Evolutionary conservation across 371 early-diverging fungal genomes (phyloP).

Genomic region (Saksenaea vasiformis): DNA sequence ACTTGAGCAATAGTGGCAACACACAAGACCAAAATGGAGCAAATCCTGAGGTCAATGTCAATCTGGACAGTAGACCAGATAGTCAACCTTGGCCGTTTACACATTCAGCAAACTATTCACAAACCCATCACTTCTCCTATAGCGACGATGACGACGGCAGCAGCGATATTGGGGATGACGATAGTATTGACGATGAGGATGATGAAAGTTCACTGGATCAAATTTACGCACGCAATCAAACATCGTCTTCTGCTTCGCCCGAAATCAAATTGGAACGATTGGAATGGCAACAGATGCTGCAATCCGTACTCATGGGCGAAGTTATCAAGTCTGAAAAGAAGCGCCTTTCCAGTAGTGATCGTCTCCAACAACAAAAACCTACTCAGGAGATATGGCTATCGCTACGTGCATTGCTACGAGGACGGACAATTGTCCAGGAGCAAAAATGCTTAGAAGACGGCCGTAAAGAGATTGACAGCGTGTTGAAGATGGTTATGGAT

Average conservation of each 20-base stretch:
- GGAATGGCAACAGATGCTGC: conserved; percentile 87
- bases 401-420: conserved; percentile 66
- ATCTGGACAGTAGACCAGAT: not conserved
- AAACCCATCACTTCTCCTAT: conserved; percentile 12
- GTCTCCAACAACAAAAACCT: conserved; percentile 52
- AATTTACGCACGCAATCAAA: conserved; percentile 38
- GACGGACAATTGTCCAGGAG: conserved; percentile 66
- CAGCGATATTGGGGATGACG: conserved; percentile 29
- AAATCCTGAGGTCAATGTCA: not conserved
- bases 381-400: conserved; percentile 79
- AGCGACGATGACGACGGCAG: conserved; percentile 38
- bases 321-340: conserved; percentile 84
- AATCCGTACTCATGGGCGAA: conserved; percentile 83
- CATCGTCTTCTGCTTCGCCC: conserved; percentile 36
- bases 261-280: conserved; percentile 70
- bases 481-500: conserved; percentile 65
- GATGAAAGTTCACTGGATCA: conserved; percentile 36
- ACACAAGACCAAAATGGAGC: not conserved
- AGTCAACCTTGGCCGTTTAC: conserved; percentile 2
- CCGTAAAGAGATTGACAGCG: conserved; percentile 63
- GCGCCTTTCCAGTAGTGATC: conserved; percentile 61
- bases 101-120: not conserved
- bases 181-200: conserved; percentile 8
- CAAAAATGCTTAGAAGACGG: conserved; percentile 67
- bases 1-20: conserved; percentile 1